A percentile compares a stretch with the other conserved stretches of the same genome.
These are phyloP conservation scores for Xylariomycetidae sp. DNA, from an alignment of 2,329 filamentous ascomycete species.

Conservation along the genomic window DNA sequence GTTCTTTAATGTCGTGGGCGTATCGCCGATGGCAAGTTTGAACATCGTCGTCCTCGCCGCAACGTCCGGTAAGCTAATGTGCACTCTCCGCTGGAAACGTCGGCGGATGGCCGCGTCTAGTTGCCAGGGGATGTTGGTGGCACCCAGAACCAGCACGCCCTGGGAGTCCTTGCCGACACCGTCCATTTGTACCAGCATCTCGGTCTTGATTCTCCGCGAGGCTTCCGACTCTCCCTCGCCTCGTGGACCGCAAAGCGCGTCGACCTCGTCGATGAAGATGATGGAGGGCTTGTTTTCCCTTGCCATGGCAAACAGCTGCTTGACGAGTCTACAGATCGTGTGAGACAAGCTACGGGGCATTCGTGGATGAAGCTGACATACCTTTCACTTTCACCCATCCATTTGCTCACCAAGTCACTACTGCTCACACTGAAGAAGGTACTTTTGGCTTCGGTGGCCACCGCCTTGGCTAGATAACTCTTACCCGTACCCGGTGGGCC, in stretches of 20 bases:
- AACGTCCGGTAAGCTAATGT: conserved; percentile 86
- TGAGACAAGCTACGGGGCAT: conserved; percentile 1
- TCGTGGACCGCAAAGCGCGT: conserved; percentile 89
- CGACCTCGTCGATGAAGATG: conserved; percentile 98
- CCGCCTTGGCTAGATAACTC: conserved; percentile 93
- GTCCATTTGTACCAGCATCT: conserved; percentile 98
- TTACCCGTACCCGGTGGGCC: conserved; percentile 96
- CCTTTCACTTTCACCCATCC: conserved; percentile 99
- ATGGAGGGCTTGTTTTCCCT: conserved; percentile 97
- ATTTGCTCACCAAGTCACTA: conserved; percentile 96
- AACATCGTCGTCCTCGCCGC: conserved; percentile 91
- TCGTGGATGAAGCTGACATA: conserved; percentile 33
- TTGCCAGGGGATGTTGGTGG: conserved; percentile 99
- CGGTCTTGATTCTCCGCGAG: conserved; percentile 94
- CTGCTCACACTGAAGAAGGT: conserved; percentile 98
- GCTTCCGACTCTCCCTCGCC: conserved; percentile 96
- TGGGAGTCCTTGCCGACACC: conserved; percentile 94
- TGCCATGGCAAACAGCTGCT: conserved; percentile 95
- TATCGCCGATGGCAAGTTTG: conserved; percentile 87
- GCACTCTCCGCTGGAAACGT: conserved; percentile 91
- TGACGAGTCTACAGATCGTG: conserved; percentile 64
- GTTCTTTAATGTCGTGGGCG: conserved; percentile 74
- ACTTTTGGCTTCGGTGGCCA: conserved; percentile 96
- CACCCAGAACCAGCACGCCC: conserved; percentile 88
- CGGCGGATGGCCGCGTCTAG: conserved; percentile 91